Base-by-base conservation (phyloP, 768 basidiomycete species). In the Lactarius trivialis region DNA sequence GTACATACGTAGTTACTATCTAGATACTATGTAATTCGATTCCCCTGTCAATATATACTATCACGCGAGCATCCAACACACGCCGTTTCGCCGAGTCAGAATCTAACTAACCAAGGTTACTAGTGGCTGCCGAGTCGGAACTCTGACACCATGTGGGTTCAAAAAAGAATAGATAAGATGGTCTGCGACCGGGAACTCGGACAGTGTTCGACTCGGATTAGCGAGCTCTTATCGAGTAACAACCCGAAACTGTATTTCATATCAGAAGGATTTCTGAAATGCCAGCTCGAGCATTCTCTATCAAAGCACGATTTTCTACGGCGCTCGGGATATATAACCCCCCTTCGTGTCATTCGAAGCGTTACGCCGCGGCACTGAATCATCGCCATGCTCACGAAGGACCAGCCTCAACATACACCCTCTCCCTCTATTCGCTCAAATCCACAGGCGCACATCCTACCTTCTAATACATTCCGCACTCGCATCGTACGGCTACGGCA, bases 341-440 rank as follows among this genome's bases (percentile, higher is more conserved):
- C 17, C 26, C 32, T 6, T 50, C 14, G 3, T 24, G 7, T 24
- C 43, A n/a, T 45, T 2, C 28, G 26, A 11, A 3, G 12, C 37
- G 15, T 45, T 24, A 45, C 11, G 43, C 43, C 43, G 43, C 21
- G 43, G 32, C 7, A 45, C 34, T 11, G 24, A n/a, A 19, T 41
- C 28, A n/a, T 21, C 26, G 61, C 57, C 41, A 73, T 73, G 70
- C 70, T 68, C 55, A 64, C 68, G 52, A 75, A 71, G 56, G 70
- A 70, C 41, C 74, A 75, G 60, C 74, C 74, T 2, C 67, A 54
- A 34, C 70, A 66, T 39, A 62, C 57, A 1, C 55, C 71, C 14
- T 55, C 68, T 12, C 69, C 60, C 39, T 57, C 54, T 36, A 60
- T 41, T 19, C 53, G 7, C 32, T 2, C 54, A 6, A 55, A 28